Evolutionary conservation across 2,329 filamentous ascomycete genomes (phyloP).

Genomic region (Neurospora sp.): DNA sequence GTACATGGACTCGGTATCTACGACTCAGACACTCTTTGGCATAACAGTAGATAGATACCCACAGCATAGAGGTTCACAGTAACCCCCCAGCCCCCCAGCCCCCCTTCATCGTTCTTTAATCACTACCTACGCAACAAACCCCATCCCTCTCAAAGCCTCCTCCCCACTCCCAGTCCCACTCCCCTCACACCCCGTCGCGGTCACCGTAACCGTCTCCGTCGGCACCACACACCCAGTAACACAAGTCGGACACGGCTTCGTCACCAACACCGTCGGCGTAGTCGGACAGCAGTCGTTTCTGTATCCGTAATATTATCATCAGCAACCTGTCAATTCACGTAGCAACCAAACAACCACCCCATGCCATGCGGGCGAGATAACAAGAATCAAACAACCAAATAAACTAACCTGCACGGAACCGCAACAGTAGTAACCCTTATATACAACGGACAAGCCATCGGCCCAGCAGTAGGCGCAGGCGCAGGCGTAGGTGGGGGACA

Average conservation of each 20-base stretch:
- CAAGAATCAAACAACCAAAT: no score
- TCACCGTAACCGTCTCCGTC: constrained; percentile 14
- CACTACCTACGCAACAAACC: neutral
- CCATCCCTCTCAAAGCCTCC: neutral
- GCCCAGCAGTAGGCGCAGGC: neutral
- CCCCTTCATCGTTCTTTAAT: neutral
- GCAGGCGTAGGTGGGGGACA: neutral
- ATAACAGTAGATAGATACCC: neutral
- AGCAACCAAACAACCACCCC: neutral
- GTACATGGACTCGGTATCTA: neutral
- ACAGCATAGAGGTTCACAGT: neutral
- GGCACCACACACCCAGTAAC: constrained; percentile 18
- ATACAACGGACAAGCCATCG: constrained; percentile 20
- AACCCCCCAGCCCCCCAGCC: neutral
- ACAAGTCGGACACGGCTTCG: constrained; percentile 18
- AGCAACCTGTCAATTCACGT: neutral
- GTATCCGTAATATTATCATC: neutral
- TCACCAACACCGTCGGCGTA: constrained; percentile 22
- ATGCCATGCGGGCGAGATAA: no score
- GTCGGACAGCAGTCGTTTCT: constrained; percentile 28
- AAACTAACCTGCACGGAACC: constrained; percentile 24
- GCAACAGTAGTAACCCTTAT: constrained; percentile 23
- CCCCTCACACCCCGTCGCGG: constrained; percentile 14
- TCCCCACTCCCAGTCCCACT: neutral
- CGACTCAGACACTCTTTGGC: neutral